phyloP scores from a whole-genome alignment of 805 yeast species.

The Nakazawaea anatomiae region DNA sequence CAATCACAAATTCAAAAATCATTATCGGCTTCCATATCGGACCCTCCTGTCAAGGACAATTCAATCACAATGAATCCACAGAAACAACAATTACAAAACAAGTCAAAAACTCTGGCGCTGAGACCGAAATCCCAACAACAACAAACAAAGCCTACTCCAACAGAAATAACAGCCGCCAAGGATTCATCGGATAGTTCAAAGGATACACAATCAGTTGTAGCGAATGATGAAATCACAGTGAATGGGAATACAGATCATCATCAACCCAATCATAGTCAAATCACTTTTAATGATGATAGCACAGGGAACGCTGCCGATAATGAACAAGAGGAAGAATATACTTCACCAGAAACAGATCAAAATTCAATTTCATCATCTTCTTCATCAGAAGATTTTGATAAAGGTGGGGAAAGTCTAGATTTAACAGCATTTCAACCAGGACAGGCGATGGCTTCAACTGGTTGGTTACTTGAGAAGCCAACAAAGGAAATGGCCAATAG shows the following conservation, averaged over 20 bases:
- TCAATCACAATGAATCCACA: background rate
- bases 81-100: background rate
- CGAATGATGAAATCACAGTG: constrained; percentile 14
- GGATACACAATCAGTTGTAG: constrained; percentile 16
- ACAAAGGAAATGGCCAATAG: constrained; percentile 45
- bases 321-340: constrained; percentile 8
- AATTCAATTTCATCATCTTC: constrained; percentile 8
- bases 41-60: background rate
- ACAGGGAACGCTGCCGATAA: constrained; percentile 5
- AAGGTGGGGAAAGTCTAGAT: constrained; percentile 44
- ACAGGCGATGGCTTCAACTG: constrained; percentile 61
- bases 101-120: background rate
- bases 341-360: constrained; percentile 5
- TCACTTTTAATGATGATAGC: constrained; percentile 6
- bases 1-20: constrained; percentile 30
- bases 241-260: constrained; percentile 18
- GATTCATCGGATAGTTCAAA: constrained; percentile 30
- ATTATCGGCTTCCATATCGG: constrained; percentile 12
- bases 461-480: constrained; percentile 58
- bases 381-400: constrained; percentile 9
- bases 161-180: constrained; percentile 25
- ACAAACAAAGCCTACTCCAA: constrained; percentile 13
- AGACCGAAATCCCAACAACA: background rate
- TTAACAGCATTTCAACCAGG: constrained; percentile 64
- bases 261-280: background rate